phyloP scores from a whole-genome alignment of 208 protist genomes.

The Crithidia brevicula region DNA sequence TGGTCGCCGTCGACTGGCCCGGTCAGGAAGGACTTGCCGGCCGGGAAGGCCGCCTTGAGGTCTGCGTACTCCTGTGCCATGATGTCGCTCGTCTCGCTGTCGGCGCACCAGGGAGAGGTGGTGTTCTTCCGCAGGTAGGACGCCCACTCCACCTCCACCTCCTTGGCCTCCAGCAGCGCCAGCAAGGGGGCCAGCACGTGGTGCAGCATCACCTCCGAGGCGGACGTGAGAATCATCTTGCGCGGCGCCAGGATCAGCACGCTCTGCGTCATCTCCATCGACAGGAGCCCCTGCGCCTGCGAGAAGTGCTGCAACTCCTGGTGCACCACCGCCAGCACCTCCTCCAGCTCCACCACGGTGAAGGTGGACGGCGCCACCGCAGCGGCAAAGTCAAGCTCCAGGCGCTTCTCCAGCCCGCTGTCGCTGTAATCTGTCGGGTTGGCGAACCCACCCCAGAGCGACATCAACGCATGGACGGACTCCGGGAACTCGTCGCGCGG shows the following conservation, averaged over 20 bases:
- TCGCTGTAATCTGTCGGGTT: slow-evolving; percentile 51
- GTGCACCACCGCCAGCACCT: slow-evolving; percentile 41
- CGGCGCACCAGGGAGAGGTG: slow-evolving; percentile 61
- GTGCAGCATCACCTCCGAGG: slow-evolving; percentile 74
- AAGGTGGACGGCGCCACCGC: slow-evolving; percentile 21
- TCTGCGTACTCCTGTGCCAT: slow-evolving; percentile 91
- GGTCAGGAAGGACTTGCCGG: slow-evolving; percentile 76
- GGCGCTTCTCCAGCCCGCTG: slow-evolving; percentile 82
- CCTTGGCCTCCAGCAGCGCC: slow-evolving; percentile 34
- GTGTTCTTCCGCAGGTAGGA: slow-evolving; percentile 87
- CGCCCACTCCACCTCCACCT: slow-evolving; percentile 72
- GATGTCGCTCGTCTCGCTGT: slow-evolving; percentile 72
- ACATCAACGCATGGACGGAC: slow-evolving; percentile 86
- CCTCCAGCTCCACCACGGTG: slow-evolving; percentile 42
- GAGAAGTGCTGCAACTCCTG: slow-evolving; percentile 41
- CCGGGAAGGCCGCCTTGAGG: slow-evolving; percentile 78
- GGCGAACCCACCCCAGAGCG: slow-evolving; percentile 84
- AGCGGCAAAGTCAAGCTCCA: slow-evolving; percentile 80
- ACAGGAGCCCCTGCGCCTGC: slow-evolving; percentile 31
- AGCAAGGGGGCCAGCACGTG: slow-evolving; percentile 51
- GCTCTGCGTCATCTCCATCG: slow-evolving; percentile 55
- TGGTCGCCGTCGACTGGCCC: slow-evolving; percentile 88
- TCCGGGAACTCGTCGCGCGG: slow-evolving; percentile 66
- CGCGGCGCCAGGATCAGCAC: slow-evolving; percentile 50
- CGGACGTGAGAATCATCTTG: slow-evolving; percentile 57